Conservation (phyloP, 208 protist genomes). For the Histomonas meleagridis region DNA sequence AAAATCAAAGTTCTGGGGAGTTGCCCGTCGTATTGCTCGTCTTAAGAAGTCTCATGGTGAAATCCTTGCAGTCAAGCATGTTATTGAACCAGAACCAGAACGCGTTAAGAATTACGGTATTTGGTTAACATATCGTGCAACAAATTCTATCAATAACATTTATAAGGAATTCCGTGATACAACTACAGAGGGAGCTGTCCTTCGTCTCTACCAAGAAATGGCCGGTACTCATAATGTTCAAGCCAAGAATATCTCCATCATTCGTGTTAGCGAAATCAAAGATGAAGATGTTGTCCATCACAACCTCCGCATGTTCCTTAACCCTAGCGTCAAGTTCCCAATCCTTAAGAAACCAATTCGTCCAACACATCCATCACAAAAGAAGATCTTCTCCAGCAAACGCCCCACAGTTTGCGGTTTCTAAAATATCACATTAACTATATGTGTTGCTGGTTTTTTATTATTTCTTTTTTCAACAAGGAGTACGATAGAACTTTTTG, state of each 20-base stretch:
- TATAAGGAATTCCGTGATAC: constrained; percentile 96
- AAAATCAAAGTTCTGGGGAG: constrained; percentile 91
- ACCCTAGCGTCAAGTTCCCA: neutral
- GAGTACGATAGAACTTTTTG: too few relatives aligned
- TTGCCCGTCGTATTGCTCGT: constrained; percentile 57
- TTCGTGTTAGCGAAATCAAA: constrained; percentile 71
- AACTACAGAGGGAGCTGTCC: constrained; percentile 39
- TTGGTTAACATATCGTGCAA: constrained; percentile 91
- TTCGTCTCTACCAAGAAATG: constrained; percentile 65
- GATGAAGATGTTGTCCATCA: constrained; percentile 64
- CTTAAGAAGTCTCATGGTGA: constrained; percentile 93
- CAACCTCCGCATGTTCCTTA: constrained; percentile 68
- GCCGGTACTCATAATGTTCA: constrained; percentile 82
- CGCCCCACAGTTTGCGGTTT: constrained; percentile 23
- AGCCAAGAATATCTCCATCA: constrained; percentile 81
- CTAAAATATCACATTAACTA: neutral
- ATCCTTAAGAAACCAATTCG: neutral
- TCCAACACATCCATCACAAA: neutral
- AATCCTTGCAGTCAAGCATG: constrained; percentile 48
- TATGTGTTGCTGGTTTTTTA: too few relatives aligned
- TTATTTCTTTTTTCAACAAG: too few relatives aligned
- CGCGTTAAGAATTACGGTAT: constrained; percentile 93
- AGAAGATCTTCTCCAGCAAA: neutral
- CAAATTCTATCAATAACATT: constrained; percentile 93
- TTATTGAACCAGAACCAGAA: constrained; percentile 77